phyloP scores from a whole-genome alignment of 1,284 basidiomycete species.

The Stereum hirsutum region DNA sequence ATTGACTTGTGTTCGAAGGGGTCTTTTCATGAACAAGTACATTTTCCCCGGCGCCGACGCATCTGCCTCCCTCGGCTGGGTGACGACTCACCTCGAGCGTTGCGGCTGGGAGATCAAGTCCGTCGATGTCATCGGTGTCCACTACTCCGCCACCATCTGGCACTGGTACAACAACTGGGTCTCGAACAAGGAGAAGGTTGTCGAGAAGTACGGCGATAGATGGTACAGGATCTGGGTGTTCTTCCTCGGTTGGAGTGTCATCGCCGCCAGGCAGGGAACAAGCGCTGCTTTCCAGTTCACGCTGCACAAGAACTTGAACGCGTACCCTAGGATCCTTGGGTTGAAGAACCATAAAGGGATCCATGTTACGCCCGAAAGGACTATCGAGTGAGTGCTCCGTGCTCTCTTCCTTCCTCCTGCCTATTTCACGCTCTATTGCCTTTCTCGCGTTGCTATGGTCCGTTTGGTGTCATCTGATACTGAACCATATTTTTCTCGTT shows the following conservation, averaged over 20 bases:
- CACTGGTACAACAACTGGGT: slow-evolving; percentile 97
- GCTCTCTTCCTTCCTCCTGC: not conserved
- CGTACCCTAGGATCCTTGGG: slow-evolving; percentile 81
- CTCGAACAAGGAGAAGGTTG: slow-evolving; percentile 80
- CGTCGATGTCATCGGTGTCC: slow-evolving; percentile 93
- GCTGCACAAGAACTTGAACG: slow-evolving; percentile 95
- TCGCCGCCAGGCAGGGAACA: slow-evolving; percentile 67
- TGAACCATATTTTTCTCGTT: too few species aligned
- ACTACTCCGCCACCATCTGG: slow-evolving; percentile 92
- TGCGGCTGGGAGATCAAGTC: slow-evolving; percentile 97
- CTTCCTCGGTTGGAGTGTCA: slow-evolving; percentile 80
- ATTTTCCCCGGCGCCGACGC: slow-evolving; percentile 98
- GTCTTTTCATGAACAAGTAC: slow-evolving; percentile 94
- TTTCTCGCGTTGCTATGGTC: too few species aligned
- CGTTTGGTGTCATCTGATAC: too few species aligned
- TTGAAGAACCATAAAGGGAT: slow-evolving; percentile 70
- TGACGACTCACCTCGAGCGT: slow-evolving; percentile 77
- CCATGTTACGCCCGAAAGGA: slow-evolving; percentile 44
- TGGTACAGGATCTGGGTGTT: slow-evolving; percentile 90
- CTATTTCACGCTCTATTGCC: too few species aligned
- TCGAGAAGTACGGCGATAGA: slow-evolving; percentile 83
- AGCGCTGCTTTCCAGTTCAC: slow-evolving; percentile 94
- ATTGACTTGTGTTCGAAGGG: slow-evolving; percentile 32
- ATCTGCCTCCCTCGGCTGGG: slow-evolving; percentile 92
- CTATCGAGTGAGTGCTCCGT: slow-evolving; percentile 33